phyloP scores from a whole-genome alignment of 129 eudicot genomes.

The Pseudognaphalium luteoalbum region DNA sequence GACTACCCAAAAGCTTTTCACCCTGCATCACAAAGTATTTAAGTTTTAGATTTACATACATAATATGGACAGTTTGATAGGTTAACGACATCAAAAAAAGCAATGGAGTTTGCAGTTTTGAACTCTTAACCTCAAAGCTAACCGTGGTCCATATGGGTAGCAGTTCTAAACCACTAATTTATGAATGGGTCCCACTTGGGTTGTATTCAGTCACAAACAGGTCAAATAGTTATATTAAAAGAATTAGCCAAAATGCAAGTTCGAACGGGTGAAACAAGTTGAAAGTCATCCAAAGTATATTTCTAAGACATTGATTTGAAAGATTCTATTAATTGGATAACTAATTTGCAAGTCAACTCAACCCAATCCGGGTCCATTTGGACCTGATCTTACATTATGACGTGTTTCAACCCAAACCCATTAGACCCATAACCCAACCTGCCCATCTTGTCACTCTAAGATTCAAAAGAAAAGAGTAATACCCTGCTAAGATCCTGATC shows the following conservation, averaged over 20 bases:
- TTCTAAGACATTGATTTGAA: not conserved
- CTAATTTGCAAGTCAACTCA: not conserved
- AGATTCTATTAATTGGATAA: not conserved
- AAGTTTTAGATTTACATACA: slow-evolving; percentile 16
- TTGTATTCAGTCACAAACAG: not conserved
- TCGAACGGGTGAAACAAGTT: not conserved
- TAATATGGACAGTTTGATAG: too few species aligned
- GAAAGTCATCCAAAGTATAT: not conserved
- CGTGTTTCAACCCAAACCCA: not conserved
- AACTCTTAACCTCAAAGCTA: not conserved
- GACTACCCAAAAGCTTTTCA: slow-evolving; percentile 95
- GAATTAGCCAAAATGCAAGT: not conserved
- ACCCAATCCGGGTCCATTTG: not conserved
- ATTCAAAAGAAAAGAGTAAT: slow-evolving; percentile 28
- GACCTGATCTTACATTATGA: not conserved
- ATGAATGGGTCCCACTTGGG: not conserved
- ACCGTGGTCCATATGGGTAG: not conserved
- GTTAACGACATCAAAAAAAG: not conserved
- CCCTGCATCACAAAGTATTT: slow-evolving; percentile 54
- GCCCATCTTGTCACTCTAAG: not conserved
- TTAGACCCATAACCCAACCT: not conserved
- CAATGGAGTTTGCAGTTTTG: not conserved
- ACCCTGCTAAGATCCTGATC: slow-evolving; percentile 96
- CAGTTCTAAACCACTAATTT: not conserved
- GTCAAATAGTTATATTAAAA: not conserved